Conservation (phyloP, 768 basidiomycete species). For the Boletus reticuloceps region DNA sequence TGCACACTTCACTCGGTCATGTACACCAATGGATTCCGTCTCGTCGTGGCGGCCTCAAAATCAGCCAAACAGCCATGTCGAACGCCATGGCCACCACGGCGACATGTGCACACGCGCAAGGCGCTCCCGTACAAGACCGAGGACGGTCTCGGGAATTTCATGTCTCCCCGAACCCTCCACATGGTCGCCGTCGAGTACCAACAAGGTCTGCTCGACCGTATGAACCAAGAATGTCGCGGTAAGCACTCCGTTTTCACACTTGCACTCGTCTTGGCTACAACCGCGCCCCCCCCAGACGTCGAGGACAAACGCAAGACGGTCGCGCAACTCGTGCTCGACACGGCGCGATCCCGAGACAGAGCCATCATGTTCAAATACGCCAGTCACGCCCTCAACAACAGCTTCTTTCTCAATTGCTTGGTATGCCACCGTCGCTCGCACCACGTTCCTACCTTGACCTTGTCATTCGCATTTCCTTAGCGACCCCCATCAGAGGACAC, state of each 20-base stretch:
- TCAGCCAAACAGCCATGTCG: slow-evolving; percentile 2
- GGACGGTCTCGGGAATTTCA: slow-evolving; percentile 73
- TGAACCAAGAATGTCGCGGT: slow-evolving; percentile 79
- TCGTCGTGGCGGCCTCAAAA: slow-evolving; percentile 19
- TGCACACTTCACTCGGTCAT: slow-evolving; percentile 10
- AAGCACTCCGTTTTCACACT: slow-evolving; percentile 17
- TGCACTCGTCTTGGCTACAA: not conserved
- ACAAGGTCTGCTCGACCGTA: slow-evolving; percentile 71
- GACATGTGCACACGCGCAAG: slow-evolving; percentile 48
- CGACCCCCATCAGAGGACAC: slow-evolving; percentile 30
- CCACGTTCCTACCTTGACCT: not conserved
- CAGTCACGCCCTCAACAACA: slow-evolving; percentile 89
- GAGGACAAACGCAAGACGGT: slow-evolving; percentile 55
- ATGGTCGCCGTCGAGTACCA: slow-evolving; percentile 82
- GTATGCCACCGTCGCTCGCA: slow-evolving; percentile 43
- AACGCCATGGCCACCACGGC: slow-evolving; percentile 25
- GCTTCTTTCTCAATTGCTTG: slow-evolving; percentile 86
- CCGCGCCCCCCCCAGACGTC: slow-evolving; percentile 41
- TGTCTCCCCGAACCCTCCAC: slow-evolving; percentile 69
- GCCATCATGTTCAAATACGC: slow-evolving; percentile 88
- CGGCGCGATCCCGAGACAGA: slow-evolving; percentile 54
- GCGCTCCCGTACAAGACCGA: slow-evolving; percentile 64
- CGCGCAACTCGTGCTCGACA: slow-evolving; percentile 68
- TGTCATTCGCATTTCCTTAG: slow-evolving; percentile 12
- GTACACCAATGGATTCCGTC: slow-evolving; percentile 19